Percentiles rank a stretch among this genome's conserved stretches.
phyloP scores from a whole-genome alignment of 2,329 filamentous ascomycete genomes.

The Microcera coccophila region DNA sequence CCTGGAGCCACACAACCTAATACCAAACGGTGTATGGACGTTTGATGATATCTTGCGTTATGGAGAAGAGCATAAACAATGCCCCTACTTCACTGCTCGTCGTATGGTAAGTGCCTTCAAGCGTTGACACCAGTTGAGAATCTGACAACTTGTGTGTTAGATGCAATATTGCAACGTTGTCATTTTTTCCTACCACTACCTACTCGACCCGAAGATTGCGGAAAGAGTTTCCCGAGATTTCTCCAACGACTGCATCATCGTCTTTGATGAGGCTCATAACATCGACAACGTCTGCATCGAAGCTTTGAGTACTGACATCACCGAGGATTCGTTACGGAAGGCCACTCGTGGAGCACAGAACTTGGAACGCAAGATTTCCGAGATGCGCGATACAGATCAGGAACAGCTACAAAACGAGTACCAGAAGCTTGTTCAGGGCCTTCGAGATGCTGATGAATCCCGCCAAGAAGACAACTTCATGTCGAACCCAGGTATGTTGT shows the following conservation, averaged over 20 bases:
- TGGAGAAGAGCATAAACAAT: slow-evolving; percentile 93
- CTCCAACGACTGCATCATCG: slow-evolving; percentile 96
- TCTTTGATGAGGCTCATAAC: slow-evolving; percentile 98
- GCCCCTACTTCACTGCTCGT: slow-evolving; percentile 91
- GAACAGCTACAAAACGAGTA: slow-evolving; percentile 95
- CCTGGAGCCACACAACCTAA: slow-evolving; percentile 88
- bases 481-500: slow-evolving; percentile 71
- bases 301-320: slow-evolving; percentile 92
- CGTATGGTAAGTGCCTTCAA: slow-evolving; percentile 65
- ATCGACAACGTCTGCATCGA: slow-evolving; percentile 99
- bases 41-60: slow-evolving; percentile 85
- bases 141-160: slow-evolving; percentile 39
- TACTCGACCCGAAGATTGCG: slow-evolving; percentile 96
- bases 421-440: slow-evolving; percentile 86
- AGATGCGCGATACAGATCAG: slow-evolving; percentile 95
- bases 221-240: slow-evolving; percentile 92
- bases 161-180: slow-evolving; percentile 99
- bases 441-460: slow-evolving; percentile 83
- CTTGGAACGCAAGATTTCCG: slow-evolving; percentile 81
- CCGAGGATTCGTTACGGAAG: slow-evolving; percentile 87
- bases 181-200: slow-evolving; percentile 98
- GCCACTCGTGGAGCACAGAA: slow-evolving; percentile 88
- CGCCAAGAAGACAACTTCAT: slow-evolving; percentile 95
- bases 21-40: slow-evolving; percentile 94
- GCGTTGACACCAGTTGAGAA: neutral